Conservation (phyloP, 2,329 filamentous ascomycete genomes). For the Pseudocercospora fuligena region DNA sequence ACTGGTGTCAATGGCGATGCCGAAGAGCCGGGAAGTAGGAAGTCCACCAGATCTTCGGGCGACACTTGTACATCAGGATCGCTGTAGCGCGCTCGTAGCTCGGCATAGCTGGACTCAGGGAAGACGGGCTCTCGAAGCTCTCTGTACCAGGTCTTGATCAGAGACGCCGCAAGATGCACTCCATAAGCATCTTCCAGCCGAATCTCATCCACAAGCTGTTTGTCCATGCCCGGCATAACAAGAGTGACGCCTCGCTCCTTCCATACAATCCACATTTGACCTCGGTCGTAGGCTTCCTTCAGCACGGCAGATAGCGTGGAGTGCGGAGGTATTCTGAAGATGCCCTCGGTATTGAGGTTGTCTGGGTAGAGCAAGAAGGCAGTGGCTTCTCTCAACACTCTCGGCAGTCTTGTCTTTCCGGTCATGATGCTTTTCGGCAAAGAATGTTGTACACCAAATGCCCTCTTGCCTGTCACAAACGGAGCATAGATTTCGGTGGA, state of each 20-base stretch:
- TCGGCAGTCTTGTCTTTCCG: conserved; percentile 55
- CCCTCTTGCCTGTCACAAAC: conserved; percentile 52
- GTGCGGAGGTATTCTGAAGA: conserved; percentile 60
- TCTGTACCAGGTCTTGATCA: conserved; percentile 63
- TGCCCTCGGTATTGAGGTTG: conserved; percentile 56
- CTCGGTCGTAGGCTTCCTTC: conserved; percentile 60
- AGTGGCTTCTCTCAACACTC: conserved; percentile 59
- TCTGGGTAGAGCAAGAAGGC: conserved; percentile 55
- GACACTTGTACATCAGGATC: conserved; percentile 44
- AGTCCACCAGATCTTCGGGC: conserved; percentile 50
- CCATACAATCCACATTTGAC: conserved; percentile 60
- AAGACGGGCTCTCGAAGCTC: conserved; percentile 59
- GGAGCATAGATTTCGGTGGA: conserved; percentile 53
- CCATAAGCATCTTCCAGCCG: conserved; percentile 57
- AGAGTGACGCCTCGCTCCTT: conserved; percentile 50
- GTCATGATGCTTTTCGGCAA: conserved; percentile 50
- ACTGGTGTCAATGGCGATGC: conserved; percentile 52
- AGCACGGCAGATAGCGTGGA: conserved; percentile 55
- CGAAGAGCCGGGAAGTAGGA: conserved; percentile 53
- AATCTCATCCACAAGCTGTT: conserved; percentile 47
- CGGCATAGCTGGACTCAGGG: conserved; percentile 54
- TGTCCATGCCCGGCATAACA: conserved; percentile 45
- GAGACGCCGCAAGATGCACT: conserved; percentile 57
- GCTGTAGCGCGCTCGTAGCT: conserved; percentile 50
- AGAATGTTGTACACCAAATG: conserved; percentile 54